A percentile compares a stretch with the other conserved stretches of the same genome.
phyloP scores from a whole-genome alignment of 169 alveolate genomes.

The Amoebophrya sp. region DNA sequence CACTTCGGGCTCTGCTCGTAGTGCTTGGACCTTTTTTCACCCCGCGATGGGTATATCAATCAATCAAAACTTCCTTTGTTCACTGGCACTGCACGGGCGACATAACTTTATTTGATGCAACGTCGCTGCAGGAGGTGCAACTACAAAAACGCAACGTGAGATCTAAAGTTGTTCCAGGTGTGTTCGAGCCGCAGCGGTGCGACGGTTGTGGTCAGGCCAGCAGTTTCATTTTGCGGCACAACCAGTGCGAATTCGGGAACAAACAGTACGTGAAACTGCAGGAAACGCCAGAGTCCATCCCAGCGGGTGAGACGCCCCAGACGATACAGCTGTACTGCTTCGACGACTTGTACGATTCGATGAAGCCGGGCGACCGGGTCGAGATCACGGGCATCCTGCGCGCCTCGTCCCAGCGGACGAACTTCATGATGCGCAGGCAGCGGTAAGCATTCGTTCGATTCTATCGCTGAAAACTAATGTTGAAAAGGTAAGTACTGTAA shows the following conservation, averaged over 20 bases:
- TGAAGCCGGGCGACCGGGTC: conserved; percentile 91
- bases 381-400: conserved; percentile 86
- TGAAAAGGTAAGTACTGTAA: too few species aligned
- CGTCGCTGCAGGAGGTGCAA: too few species aligned
- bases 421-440: conserved; percentile 68
- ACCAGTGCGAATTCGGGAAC: conserved; percentile 78
- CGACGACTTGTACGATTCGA: conserved; percentile 82
- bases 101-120: too few species aligned
- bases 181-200: neutral
- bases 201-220: neutral
- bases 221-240: conserved; percentile 73
- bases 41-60: too few species aligned
- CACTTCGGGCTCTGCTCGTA: neutral
- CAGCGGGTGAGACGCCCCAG: conserved; percentile 86
- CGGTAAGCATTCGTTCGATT: too few species aligned
- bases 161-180: neutral
- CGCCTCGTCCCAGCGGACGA: conserved; percentile 81
- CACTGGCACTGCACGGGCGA: too few species aligned
- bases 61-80: too few species aligned
- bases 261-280: conserved; percentile 83
- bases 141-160: conserved; percentile 58
- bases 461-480: too few species aligned
- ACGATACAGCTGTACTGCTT: conserved; percentile 44
- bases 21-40: conserved; percentile 35
- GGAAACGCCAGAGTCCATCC: conserved; percentile 79